A percentile compares a stretch with the other conserved stretches of the same genome.
Evolutionary conservation across 805 yeast species (phyloP).

Genomic region (Metschnikowia peoriensis): DNA sequence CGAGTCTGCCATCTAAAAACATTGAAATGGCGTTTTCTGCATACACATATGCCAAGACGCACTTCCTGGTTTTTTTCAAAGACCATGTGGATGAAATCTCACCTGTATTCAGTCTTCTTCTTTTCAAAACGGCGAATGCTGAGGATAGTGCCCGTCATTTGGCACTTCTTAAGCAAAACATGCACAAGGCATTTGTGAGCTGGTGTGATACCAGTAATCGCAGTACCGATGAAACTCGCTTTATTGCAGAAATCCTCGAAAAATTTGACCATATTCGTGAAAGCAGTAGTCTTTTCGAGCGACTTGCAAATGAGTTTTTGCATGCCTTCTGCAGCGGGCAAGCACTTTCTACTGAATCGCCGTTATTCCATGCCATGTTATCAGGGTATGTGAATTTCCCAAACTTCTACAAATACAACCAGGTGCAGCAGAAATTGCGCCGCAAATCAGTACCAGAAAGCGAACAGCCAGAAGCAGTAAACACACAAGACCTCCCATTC

Average conservation of each 20-base stretch:
- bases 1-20: not conserved
- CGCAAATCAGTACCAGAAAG: slow-evolving; percentile 6
- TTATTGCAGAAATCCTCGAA: slow-evolving; percentile 31
- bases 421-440: slow-evolving; percentile 33
- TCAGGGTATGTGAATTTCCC: slow-evolving; percentile 43
- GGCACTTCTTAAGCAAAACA: not conserved
- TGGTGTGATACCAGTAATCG: slow-evolving; percentile 14
- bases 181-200: slow-evolving; percentile 4
- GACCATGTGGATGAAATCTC: slow-evolving; percentile 34
- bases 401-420: slow-evolving; percentile 40
- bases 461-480: slow-evolving; percentile 10
- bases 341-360: slow-evolving; percentile 39
- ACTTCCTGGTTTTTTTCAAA: slow-evolving; percentile 33
- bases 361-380: slow-evolving; percentile 38
- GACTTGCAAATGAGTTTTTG: slow-evolving; percentile 39
- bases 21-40: slow-evolving; percentile 31
- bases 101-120: slow-evolving; percentile 33
- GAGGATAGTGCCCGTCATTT: slow-evolving; percentile 17
- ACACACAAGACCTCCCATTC: slow-evolving; percentile 39
- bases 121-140: slow-evolving; percentile 17
- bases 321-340: slow-evolving; percentile 38
- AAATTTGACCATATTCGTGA: slow-evolving; percentile 29
- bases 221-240: slow-evolving; percentile 22
- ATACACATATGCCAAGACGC: slow-evolving; percentile 36
- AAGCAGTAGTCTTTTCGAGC: slow-evolving; percentile 30